Base-by-base conservation (phyloP, 345 rosid genomes). In the Syzygium aqueum region DNA sequence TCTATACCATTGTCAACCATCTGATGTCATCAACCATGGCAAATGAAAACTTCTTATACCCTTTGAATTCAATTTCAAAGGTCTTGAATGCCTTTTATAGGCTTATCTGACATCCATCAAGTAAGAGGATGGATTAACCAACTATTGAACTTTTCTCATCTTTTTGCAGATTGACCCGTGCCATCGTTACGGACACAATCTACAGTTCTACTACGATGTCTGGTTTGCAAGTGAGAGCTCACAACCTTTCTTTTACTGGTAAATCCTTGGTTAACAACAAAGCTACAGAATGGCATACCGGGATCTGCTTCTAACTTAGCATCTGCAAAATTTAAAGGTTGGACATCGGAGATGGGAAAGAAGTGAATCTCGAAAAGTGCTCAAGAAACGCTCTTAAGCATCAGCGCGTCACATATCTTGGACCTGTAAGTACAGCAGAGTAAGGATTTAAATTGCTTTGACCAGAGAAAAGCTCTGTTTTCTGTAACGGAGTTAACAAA, bases 221-320 rank as follows among this genome's bases (percentile, higher is more conserved):
- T 96, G 97, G 96, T 90, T 93, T 40, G 88, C 25, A 11, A 94
- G 94, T 63, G 94, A 90, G 84, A 95, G 95, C 89, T 86, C 84
- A 21, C 96, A 94, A 23, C 97, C 98, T 33, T 96, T 96, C 90
- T 95, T 96, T 89, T 94, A 92, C 89, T 95, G 97, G 98, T 96
- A 93, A 90, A 46, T 3, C 53, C 59, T 40, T 59, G 15, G 11
- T 73, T 37, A 57, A 50, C 23, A 5, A 51, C 16, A 19, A 51
- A 13, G 53, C 19, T 53, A 77, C n/a, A 5, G 63, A 53, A 25
- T 6, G 46, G 22, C 33, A 65, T 63, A 5, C 23, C 4, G 6
- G 73, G 50, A 30, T 37, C 14, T 84, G 54, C 37, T 37, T 49
- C 56, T 89, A 50, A 78, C n/a, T 37, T 90, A 43, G 27, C 49